Percentiles rank a stretch among this genome's conserved stretches.
Conservation (phyloP, 176 grass and related monocot species). For the Urochloa ruziziensis region DNA sequence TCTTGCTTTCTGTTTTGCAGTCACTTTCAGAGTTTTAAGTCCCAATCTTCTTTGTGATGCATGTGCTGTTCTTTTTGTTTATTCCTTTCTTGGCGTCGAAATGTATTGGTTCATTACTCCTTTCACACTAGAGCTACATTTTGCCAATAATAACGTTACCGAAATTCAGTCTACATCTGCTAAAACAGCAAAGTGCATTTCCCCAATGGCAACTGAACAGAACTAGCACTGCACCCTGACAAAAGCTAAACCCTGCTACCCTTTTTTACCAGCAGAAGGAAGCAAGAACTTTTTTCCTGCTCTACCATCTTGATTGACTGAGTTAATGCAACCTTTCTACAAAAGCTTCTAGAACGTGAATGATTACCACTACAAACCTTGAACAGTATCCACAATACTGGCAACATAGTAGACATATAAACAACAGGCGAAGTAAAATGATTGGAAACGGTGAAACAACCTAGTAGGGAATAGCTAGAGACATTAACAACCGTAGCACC, state of each 20-base stretch:
- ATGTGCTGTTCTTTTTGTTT: not conserved
- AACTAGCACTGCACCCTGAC: not conserved
- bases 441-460: not conserved
- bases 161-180: not conserved
- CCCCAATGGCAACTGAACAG: not conserved
- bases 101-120: not conserved
- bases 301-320: not conserved
- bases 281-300: not conserved
- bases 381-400: not conserved
- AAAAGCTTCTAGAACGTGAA: not conserved
- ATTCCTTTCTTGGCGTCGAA: not conserved
- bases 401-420: not conserved
- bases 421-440: not conserved
- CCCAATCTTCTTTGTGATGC: not conserved
- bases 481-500: not conserved
- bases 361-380: not conserved
- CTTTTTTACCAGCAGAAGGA: not conserved
- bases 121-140: not conserved
- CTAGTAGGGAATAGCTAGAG: no score
- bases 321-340: not conserved
- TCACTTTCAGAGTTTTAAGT: not conserved
- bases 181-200: not conserved
- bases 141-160: not conserved
- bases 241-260: not conserved
- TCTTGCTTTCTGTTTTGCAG: conserved; percentile 14